Evolutionary conservation across 2,329 filamentous ascomycete genomes (phyloP), one percentile per base, ranked within the genome.

Genomic region (Hypoxylon sp.): DNA sequence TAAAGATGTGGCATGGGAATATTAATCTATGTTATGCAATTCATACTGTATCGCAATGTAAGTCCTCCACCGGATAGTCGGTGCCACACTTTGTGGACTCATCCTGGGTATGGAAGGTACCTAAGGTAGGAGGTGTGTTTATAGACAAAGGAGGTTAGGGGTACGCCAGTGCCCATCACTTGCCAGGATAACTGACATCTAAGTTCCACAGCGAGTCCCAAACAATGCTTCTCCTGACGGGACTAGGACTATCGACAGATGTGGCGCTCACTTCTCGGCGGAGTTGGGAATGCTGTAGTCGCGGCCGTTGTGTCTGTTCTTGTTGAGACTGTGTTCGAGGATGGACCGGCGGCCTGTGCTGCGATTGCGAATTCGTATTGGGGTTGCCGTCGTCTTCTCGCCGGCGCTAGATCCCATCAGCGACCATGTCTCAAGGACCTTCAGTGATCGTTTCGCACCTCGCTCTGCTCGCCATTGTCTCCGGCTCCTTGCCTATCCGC

Each of bases 201-300:
- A 89, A 73, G 66, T 81, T 87, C 87, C 87, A 89, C 14, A 90
- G 76, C 11, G 85, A 82, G 69, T 89, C 87, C 86, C 87, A 90
- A 8, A 89, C 81, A 3, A 88, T 79, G 26, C 84, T 87, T 71
- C 78, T 84, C 75, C 81, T 66, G 14, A 59, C 64, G 32, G 67
- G 61, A 32, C 38, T 66, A 8, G 55, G 59, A 20, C 30, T 65
- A 24, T 67, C 85, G n/a, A 75, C 77, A 22, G 80, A 74, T 63
- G 80, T 81, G 56, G 80, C 69, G 65, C 78, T 80, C 49, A 80
- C 75, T 68, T 85, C 79, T 65, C 80, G 79, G 20, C 78, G 78
- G 33, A 79, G 70, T 26, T 68, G 72, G 20, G 67, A 68, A 36
- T 65, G 66, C 18, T 64, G 66, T 12, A 51, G 61, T 28, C 51